Evolutionary conservation across 225 moss, liverwort and hornwort species (phyloP).

Genomic region (Takakia lepidozioides): DNA sequence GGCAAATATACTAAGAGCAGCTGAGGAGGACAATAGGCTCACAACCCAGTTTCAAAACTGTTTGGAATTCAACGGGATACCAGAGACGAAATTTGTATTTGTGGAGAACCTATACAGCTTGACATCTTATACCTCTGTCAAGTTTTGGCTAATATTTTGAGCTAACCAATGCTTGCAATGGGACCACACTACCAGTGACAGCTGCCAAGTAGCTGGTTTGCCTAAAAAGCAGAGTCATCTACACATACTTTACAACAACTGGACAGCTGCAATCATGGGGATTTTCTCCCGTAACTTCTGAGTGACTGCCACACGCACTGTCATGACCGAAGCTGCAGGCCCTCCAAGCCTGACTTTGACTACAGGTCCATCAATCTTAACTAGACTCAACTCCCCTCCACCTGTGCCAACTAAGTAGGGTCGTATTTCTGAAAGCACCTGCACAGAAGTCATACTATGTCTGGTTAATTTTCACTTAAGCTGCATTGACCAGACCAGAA

Average conservation of each 20-base stretch:
- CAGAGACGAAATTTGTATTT: too few species aligned
- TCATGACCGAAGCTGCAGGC: constrained; percentile 91
- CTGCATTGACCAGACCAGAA: background rate
- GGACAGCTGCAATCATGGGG: constrained; percentile 97
- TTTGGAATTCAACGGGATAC: too few species aligned
- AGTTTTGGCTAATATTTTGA: too few species aligned
- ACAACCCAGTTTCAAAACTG: too few species aligned
- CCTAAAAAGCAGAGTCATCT: too few species aligned
- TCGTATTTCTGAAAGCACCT: constrained; percentile 81
- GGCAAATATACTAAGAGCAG: too few species aligned
- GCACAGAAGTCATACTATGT: background rate
- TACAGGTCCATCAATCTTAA: constrained; percentile 90
- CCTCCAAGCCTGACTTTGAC: constrained; percentile 86
- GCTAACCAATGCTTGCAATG: too few species aligned
- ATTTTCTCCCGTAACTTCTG: constrained; percentile 95
- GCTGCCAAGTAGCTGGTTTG: too few species aligned
- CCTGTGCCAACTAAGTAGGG: constrained; percentile 84
- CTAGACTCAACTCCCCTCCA: constrained; percentile 69
- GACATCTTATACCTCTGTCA: too few species aligned
- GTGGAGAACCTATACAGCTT: too few species aligned
- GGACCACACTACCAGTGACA: too few species aligned
- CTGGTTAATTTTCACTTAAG: background rate
- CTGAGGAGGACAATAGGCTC: too few species aligned
- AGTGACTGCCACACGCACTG: constrained; percentile 94
- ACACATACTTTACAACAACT: constrained; percentile 36